Percentiles rank a stretch among this genome's conserved stretches.
Evolutionary conservation across 106 monocot species (phyloP).

Genomic region (Agapanthus africanus): DNA sequence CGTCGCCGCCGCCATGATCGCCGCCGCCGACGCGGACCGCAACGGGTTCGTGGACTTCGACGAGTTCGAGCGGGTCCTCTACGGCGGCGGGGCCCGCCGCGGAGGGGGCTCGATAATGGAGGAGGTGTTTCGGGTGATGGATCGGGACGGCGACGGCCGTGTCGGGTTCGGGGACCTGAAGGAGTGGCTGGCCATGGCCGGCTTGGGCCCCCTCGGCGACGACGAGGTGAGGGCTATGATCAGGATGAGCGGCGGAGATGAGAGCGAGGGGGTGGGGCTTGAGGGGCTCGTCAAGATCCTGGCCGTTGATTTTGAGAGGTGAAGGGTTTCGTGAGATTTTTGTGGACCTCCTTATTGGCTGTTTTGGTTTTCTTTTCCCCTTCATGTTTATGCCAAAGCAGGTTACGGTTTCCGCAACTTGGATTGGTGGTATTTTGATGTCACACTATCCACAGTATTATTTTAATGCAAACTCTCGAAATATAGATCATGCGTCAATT

Average conservation of each 20-base stretch:
- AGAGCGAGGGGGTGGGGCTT: conserved; percentile 28
- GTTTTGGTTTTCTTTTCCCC: too few species aligned
- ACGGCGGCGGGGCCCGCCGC: background rate
- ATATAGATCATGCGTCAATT: too few species aligned
- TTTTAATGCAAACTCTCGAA: too few species aligned
- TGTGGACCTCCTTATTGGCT: too few species aligned
- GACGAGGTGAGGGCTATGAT: conserved; percentile 75
- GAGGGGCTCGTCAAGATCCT: conserved; percentile 47
- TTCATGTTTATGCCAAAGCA: too few species aligned
- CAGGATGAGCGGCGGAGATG: conserved; percentile 37
- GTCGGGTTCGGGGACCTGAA: conserved; percentile 82
- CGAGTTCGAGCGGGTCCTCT: conserved; percentile 73
- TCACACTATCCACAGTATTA: too few species aligned
- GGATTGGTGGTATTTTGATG: too few species aligned
- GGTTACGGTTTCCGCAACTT: too few species aligned
- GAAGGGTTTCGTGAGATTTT: too few species aligned
- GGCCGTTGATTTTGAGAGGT: conserved; percentile 22
- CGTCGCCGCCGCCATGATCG: conserved; percentile 69
- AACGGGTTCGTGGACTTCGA: conserved; percentile 80
- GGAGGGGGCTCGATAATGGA: conserved; percentile 21
- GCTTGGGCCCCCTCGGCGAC: conserved; percentile 38
- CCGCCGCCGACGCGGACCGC: conserved; percentile 57
- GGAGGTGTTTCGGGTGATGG: conserved; percentile 80
- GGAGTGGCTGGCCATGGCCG: conserved; percentile 40
- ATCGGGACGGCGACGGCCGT: conserved; percentile 77